Evolutionary conservation across 2,329 filamentous ascomycete species (phyloP), one percentile per base, ranked within the genome.

Genomic region (Lachnellula hyalina): DNA sequence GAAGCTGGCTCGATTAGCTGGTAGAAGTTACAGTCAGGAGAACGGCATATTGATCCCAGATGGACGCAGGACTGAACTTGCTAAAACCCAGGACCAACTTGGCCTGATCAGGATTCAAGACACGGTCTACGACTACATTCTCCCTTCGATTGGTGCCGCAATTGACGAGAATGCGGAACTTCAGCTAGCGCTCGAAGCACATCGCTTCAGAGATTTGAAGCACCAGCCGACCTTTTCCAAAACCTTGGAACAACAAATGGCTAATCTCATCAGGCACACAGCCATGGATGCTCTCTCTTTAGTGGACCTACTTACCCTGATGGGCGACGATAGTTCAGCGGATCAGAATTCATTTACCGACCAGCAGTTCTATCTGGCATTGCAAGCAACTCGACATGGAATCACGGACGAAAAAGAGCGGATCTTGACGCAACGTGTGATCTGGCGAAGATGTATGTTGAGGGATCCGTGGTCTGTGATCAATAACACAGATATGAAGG

Each of bases 391-490:
- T 5, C 54, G 52, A 19, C 79, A 74, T 67, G 82, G 74, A 61
- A 79, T 77, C 63, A 77, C 70, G 63, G 75, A 74, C 61, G 84
- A 75, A 17, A 78, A 81, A n/a, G 77, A 81, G 46, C 78, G 79
- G 59, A 78, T 85, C 25, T 73, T 77, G 34, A 68, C 79, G 36
- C 73, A 82, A 49, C 77, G 75, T 57, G 71, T 84, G n/a, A 89
- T 97, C 59, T 99, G 94, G 94, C 87, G 94, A 67, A 84, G 94
- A 52, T 86, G 90, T 58, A 88, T 88, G 65, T 80, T 93, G 61
- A 83, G 85, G 49, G 92, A 96, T 69, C 83, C 96, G 67, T 99
- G 94, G 94, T 75, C 80, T 25, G 77, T 75, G 55, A 81, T 95
- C 67, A 93, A 94, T 67, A 84, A 89, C 61, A 93, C 88, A 0